Conservation (phyloP, 2,329 filamentous ascomycete genomes). For the Amauroascus niger region DNA sequence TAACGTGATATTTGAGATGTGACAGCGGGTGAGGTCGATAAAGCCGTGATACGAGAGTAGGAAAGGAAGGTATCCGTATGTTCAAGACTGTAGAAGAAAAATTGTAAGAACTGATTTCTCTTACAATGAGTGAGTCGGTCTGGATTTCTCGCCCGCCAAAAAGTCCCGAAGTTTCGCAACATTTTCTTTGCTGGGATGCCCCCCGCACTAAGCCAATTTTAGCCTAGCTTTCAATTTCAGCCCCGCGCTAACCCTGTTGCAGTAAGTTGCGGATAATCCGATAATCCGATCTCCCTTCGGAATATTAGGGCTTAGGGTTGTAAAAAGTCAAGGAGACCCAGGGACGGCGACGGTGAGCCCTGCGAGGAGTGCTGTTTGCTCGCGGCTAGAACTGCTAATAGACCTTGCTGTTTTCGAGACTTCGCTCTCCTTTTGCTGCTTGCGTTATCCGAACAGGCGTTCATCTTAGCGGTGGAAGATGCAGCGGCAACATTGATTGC, state of each 20-base stretch:
- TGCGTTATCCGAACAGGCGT: conserved; percentile 29
- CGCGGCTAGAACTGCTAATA: conserved; percentile 45
- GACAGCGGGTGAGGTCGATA: background rate
- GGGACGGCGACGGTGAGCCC: conserved; percentile 27
- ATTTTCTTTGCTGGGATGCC: background rate
- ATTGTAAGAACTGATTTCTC: too few species aligned
- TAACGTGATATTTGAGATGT: background rate
- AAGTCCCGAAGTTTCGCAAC: background rate
- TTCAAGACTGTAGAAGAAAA: too few species aligned
- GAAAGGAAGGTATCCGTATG: too few species aligned
- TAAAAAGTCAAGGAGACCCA: conserved; percentile 46
- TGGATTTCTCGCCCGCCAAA: background rate
- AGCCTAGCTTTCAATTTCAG: background rate
- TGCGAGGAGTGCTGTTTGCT: conserved; percentile 27
- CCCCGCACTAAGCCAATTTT: conserved; percentile 4
- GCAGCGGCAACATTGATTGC: conserved; percentile 3
- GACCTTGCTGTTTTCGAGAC: conserved; percentile 44
- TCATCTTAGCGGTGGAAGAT: background rate
- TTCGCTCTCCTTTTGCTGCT: conserved; percentile 50
- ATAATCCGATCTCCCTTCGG: background rate
- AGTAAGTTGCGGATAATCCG: conserved; percentile 15
- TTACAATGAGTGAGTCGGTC: too few species aligned
- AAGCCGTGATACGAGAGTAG: background rate
- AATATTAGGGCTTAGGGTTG: conserved; percentile 28
- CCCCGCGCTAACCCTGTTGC: conserved; percentile 31